Evolutionary conservation across 805 yeast genomes (phyloP).

Genomic region (Pichia scutulata): DNA sequence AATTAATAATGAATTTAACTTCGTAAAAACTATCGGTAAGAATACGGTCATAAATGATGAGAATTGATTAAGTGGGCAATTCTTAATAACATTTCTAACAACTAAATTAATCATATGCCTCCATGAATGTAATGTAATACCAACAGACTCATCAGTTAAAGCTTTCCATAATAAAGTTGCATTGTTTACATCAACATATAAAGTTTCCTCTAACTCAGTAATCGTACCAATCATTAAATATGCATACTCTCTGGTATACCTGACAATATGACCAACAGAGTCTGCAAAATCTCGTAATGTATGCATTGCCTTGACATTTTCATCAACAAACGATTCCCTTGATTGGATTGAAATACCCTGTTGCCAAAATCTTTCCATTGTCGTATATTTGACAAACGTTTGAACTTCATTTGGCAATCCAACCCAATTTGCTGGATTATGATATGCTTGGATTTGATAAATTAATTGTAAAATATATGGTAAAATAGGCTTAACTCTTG

Average conservation of each 20-base stretch:
- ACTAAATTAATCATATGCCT: slow-evolving; percentile 91
- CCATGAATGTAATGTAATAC: slow-evolving; percentile 94
- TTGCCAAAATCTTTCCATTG: slow-evolving; percentile 96
- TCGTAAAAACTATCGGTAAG: slow-evolving; percentile 66
- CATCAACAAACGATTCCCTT: slow-evolving; percentile 89
- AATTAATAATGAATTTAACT: slow-evolving; percentile 68
- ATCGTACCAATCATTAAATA: slow-evolving; percentile 84
- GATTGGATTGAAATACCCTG: slow-evolving; percentile 94
- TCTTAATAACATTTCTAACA: slow-evolving; percentile 74
- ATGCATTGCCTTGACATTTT: slow-evolving; percentile 87
- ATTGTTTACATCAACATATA: slow-evolving; percentile 78
- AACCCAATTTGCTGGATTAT: slow-evolving; percentile 87
- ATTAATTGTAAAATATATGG: slow-evolving; percentile 85
- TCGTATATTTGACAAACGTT: slow-evolving; percentile 81
- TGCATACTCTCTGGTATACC: slow-evolving; percentile 95
- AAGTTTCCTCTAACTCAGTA: slow-evolving; percentile 79
- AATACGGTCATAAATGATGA: slow-evolving; percentile 66
- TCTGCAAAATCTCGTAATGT: slow-evolving; percentile 96
- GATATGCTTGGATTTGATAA: slow-evolving; percentile 89
- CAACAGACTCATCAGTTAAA: slow-evolving; percentile 75
- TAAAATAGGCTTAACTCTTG: slow-evolving; percentile 82
- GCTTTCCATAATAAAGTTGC: slow-evolving; percentile 77
- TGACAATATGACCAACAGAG: slow-evolving; percentile 89
- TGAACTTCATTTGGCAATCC: slow-evolving; percentile 85
- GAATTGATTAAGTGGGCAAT: slow-evolving; percentile 72